Evolutionary conservation across 78 protist genomes (phyloP).

Genomic region (Creolimax fragrantissima): DNA sequence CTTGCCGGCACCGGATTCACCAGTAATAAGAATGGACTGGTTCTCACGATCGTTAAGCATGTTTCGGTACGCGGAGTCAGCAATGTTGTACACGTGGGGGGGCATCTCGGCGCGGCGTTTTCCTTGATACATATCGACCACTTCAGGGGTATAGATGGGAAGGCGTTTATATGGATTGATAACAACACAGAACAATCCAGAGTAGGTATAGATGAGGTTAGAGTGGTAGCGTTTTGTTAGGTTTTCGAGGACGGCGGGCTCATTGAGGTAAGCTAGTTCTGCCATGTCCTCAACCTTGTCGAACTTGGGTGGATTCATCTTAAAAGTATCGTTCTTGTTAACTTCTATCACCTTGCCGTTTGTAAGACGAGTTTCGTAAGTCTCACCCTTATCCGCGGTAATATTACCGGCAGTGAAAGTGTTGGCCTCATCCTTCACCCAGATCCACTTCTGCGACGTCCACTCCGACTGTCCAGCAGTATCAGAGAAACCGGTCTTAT

Average conservation of each 20-base stretch:
- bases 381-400: slow-evolving; percentile 10
- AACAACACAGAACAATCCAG: slow-evolving; percentile 82
- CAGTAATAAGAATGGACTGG: slow-evolving; percentile 80
- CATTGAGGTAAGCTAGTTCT: slow-evolving; percentile 70
- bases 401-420: slow-evolving; percentile 23
- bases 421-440: slow-evolving; percentile 12
- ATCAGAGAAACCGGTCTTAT: neutral
- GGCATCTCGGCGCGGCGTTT: slow-evolving; percentile 59
- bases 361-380: neutral
- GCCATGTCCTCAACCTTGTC: slow-evolving; percentile 84
- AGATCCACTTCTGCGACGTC: slow-evolving; percentile 33
- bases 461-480: slow-evolving; percentile 23
- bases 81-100: slow-evolving; percentile 75
- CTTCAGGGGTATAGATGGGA: slow-evolving; percentile 70
- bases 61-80: slow-evolving; percentile 73
- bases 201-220: slow-evolving; percentile 78
- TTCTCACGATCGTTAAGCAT: slow-evolving; percentile 64
- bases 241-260: slow-evolving; percentile 79
- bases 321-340: slow-evolving; percentile 10
- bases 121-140: slow-evolving; percentile 65
- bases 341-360: neutral
- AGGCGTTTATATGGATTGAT: slow-evolving; percentile 82
- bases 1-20: slow-evolving; percentile 97
- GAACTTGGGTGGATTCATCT: slow-evolving; percentile 62
- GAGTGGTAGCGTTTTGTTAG: slow-evolving; percentile 62